These are phyloP conservation scores for Peronospora farinosa DNA, from an alignment of 352 stramenopile species.

Conservation along the genomic window DNA sequence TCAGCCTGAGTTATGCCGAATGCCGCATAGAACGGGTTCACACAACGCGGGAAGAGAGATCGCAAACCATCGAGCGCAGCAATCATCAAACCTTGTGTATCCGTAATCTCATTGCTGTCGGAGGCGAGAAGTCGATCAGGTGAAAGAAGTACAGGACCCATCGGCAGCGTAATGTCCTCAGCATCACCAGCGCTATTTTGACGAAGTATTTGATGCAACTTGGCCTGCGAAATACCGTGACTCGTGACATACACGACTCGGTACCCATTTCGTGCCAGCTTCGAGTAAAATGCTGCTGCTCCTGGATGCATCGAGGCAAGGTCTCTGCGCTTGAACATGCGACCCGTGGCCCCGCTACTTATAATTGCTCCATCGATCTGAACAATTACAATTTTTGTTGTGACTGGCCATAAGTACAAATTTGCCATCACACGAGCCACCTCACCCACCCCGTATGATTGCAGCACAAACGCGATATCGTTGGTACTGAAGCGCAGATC, in stretches of 20 bases:
- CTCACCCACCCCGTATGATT: conserved; percentile 15
- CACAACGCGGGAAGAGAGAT: conserved; percentile 60
- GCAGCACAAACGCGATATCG: conserved; percentile 62
- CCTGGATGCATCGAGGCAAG: conserved; percentile 42
- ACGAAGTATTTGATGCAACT: conserved; percentile 42
- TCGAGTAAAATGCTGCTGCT: conserved; percentile 69
- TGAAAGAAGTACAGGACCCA: conserved; percentile 64
- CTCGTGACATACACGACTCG: conserved; percentile 76
- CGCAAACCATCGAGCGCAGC: conserved; percentile 54
- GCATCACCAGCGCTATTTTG: conserved; percentile 16
- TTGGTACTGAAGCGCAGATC: conserved; percentile 52
- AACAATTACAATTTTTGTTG: conserved; percentile 70
- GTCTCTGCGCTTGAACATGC: conserved; percentile 45
- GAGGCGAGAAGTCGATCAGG: conserved; percentile 52
- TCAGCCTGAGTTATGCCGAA: conserved; percentile 64
- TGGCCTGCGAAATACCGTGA: conserved; percentile 49
- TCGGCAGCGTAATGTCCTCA: conserved; percentile 38
- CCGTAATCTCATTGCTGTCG: conserved; percentile 35
- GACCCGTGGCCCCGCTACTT: conserved; percentile 31
- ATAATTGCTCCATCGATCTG: conserved; percentile 81
- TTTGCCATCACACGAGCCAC: conserved; percentile 43
- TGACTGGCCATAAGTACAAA: conserved; percentile 67
- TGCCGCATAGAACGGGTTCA: conserved; percentile 80
- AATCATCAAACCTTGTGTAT: conserved; percentile 61
- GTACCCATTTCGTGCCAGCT: conserved; percentile 65